These are phyloP conservation scores for Terana coerulea DNA, from an alignment of 768 basidiomycete genomes.

Conservation along the genomic window DNA sequence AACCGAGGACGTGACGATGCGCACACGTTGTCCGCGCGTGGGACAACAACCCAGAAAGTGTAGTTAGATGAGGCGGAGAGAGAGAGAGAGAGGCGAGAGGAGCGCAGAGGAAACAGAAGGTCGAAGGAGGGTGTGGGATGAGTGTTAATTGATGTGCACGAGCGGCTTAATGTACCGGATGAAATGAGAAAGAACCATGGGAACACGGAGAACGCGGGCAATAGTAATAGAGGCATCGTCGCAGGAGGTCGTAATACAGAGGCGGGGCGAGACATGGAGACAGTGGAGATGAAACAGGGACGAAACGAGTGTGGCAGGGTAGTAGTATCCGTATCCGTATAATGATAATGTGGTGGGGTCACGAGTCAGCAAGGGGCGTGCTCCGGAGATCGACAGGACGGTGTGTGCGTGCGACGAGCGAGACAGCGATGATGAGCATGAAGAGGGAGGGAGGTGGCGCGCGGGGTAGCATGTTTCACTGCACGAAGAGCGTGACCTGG, in stretches of 20 bases:
- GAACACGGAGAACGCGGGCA: not conserved
- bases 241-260: constrained; percentile 9
- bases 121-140: constrained; percentile 1
- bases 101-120: not conserved
- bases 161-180: constrained; percentile 3
- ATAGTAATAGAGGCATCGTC: not conserved
- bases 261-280: not conserved
- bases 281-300: too few relatives aligned
- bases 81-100: not conserved
- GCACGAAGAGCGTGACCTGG: constrained; percentile 79
- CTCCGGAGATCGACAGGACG: not conserved
- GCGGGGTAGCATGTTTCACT: constrained; percentile 35
- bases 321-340: constrained; percentile 7
- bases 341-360: constrained; percentile 10
- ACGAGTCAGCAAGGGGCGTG: not conserved
- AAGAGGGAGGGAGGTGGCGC: constrained; percentile 1
- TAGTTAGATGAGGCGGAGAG: not conserved
- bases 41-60: not conserved
- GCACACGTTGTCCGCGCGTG: not conserved
- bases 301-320: not conserved
- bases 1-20: not conserved
- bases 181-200: not conserved
- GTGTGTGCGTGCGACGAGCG: constrained; percentile 1
- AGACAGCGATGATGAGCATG: constrained; percentile 5
- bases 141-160: constrained; percentile 3